These are phyloP conservation scores for Coniosporium tulheliwenetii DNA, from an alignment of 2,329 filamentous ascomycete species.

Conservation along the genomic window DNA sequence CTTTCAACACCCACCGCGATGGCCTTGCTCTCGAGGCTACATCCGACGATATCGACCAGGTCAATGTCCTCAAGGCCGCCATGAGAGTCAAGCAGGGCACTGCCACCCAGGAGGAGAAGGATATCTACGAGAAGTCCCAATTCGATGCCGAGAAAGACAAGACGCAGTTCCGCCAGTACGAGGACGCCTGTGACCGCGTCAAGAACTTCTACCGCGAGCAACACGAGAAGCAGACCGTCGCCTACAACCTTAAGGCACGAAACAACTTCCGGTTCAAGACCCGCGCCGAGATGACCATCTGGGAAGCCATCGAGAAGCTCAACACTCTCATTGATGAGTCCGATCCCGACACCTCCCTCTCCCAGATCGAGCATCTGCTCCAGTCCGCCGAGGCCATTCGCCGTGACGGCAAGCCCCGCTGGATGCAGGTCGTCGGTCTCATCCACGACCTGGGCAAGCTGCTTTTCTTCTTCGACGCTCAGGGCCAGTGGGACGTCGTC, in stretches of 20 bases:
- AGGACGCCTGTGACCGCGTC: constrained; percentile 67
- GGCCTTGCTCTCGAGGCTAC: constrained; percentile 42
- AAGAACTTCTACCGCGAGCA: constrained; percentile 72
- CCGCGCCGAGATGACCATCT: constrained; percentile 66
- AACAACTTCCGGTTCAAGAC: constrained; percentile 51
- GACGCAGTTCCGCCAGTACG: constrained; percentile 66
- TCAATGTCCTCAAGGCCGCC: constrained; percentile 43
- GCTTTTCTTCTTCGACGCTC: constrained; percentile 65
- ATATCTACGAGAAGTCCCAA: constrained; percentile 42
- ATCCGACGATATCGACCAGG: constrained; percentile 42
- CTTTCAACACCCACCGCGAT: constrained; percentile 34
- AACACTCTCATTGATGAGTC: constrained; percentile 84
- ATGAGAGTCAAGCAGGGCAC: constrained; percentile 32
- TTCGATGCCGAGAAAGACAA: constrained; percentile 69
- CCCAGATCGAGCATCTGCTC: constrained; percentile 78
- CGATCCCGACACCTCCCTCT: constrained; percentile 75
- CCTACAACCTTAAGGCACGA: constrained; percentile 72
- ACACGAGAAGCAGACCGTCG: constrained; percentile 57
- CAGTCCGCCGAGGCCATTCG: constrained; percentile 84
- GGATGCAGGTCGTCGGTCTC: constrained; percentile 66
- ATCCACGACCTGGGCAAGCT: constrained; percentile 72
- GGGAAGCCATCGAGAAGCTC: constrained; percentile 85
- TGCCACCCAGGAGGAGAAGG: constrained; percentile 26
- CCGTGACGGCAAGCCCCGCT: constrained; percentile 65
- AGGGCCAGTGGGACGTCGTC: constrained; percentile 87